phyloP scores from a whole-genome alignment of 345 rosid species.

The Salix brachista region DNA sequence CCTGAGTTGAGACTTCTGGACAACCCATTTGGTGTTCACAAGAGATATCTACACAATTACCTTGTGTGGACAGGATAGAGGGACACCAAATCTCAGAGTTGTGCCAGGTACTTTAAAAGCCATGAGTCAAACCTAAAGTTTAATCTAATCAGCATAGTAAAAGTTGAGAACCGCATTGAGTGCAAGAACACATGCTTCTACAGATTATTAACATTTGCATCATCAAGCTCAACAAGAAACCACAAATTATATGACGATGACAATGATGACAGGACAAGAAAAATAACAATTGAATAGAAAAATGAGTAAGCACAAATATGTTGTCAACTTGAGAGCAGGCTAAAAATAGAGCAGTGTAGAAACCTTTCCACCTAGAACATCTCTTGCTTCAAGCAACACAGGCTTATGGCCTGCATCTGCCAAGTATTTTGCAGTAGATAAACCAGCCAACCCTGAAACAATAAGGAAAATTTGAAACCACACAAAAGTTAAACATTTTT shows the following conservation, averaged over 20 bases:
- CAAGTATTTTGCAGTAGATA: conserved; percentile 86
- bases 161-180: no score
- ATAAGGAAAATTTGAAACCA: not conserved
- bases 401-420: conserved; percentile 96
- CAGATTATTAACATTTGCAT: not conserved
- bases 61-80: no score
- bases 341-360: conserved; percentile 1
- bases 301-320: not conserved
- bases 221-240: not conserved
- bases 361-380: conserved; percentile 98
- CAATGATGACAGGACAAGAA: not conserved
- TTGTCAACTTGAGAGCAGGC: not conserved
- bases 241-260: not conserved
- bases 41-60: no score
- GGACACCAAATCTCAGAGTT: no score
- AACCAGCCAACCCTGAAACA: conserved; percentile 83
- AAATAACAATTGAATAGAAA: not conserved
- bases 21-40: no score
- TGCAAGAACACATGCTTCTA: not conserved
- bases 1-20: no score
- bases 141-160: no score
- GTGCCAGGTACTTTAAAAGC: no score
- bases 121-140: no score
- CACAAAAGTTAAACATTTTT: not conserved
- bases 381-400: conserved; percentile 77